Conservation (phyloP, 2,329 filamentous ascomycete species). For the Tolypocladium endophyticum region DNA sequence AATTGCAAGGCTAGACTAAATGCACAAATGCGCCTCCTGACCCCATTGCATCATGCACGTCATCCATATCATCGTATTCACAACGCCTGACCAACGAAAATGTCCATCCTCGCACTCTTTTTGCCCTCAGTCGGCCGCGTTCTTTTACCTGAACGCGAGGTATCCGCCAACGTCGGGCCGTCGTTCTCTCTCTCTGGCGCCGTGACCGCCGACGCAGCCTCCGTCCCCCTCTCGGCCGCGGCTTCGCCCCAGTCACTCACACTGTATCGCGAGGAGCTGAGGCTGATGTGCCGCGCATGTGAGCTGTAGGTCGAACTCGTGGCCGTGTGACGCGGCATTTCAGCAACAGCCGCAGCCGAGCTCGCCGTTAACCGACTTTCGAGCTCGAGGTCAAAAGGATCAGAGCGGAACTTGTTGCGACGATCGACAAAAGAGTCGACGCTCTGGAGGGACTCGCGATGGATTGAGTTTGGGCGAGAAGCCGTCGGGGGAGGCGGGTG, state of each 20-base stretch:
- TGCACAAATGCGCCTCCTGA: neutral
- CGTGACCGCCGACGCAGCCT: neutral
- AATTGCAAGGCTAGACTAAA: neutral
- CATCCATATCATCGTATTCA: neutral
- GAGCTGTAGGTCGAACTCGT: conserved; percentile 32
- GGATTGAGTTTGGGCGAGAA: conserved; percentile 21
- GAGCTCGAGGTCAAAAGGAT: conserved; percentile 54
- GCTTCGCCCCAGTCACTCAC: conserved; percentile 28
- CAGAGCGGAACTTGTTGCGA: conserved; percentile 49
- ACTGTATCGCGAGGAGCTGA: conserved; percentile 34
- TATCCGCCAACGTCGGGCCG: conserved; percentile 9
- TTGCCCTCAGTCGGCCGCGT: neutral
- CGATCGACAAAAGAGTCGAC: conserved; percentile 32
- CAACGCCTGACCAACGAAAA: neutral
- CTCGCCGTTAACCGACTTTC: conserved; percentile 11
- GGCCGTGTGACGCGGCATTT: conserved; percentile 10
- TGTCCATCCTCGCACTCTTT: neutral
- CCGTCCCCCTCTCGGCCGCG: neutral
- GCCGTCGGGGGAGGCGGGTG: conserved; percentile 17
- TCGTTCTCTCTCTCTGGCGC: conserved; percentile 11
- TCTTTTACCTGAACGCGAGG: neutral
- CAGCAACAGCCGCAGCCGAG: conserved; percentile 7
- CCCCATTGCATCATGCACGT: neutral
- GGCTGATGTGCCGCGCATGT: conserved; percentile 32
- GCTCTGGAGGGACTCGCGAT: conserved; percentile 29